phyloP scores from a whole-genome alignment of 106 monocot genomes.

The Acorus gramineus region DNA sequence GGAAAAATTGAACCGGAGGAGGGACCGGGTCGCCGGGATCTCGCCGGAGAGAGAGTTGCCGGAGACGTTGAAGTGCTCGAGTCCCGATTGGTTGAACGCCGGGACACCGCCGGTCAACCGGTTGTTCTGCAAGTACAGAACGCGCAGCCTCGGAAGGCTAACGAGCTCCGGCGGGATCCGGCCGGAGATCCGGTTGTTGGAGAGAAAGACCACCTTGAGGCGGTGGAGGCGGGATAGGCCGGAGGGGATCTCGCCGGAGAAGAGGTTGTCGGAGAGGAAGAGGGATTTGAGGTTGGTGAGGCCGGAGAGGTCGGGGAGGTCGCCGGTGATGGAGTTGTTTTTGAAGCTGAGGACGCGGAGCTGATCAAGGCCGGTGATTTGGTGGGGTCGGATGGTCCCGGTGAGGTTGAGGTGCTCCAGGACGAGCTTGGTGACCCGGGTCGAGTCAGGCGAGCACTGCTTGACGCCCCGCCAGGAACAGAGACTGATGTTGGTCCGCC shows the following conservation, averaged over 20 bases:
- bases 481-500: constrained; percentile 23
- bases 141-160: constrained; percentile 36
- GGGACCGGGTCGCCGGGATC: constrained; percentile 41
- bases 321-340: constrained; percentile 60
- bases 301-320: constrained; percentile 58
- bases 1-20: constrained; percentile 48
- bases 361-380: constrained; percentile 53
- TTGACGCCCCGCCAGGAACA: constrained; percentile 65
- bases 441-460: constrained; percentile 36
- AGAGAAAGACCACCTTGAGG: constrained; percentile 58
- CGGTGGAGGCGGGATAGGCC: constrained; percentile 54
- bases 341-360: constrained; percentile 91
- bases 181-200: constrained; percentile 57
- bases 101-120: constrained; percentile 52
- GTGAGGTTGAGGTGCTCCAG: constrained; percentile 73
- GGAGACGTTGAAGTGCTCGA: constrained; percentile 65
- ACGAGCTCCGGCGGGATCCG: constrained; percentile 41
- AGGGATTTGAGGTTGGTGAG: constrained; percentile 62
- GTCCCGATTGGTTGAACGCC: constrained; percentile 35
- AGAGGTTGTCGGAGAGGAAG: constrained; percentile 58
- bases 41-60: constrained; percentile 59
- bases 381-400: constrained; percentile 21
- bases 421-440: constrained; percentile 75
- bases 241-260: constrained; percentile 57
- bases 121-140: constrained; percentile 57